Evolutionary conservation across 192 early-diverging fungal genomes (phyloP), one percentile per base, ranked within the genome.

Genomic region (Funneliformis geosporum): DNA sequence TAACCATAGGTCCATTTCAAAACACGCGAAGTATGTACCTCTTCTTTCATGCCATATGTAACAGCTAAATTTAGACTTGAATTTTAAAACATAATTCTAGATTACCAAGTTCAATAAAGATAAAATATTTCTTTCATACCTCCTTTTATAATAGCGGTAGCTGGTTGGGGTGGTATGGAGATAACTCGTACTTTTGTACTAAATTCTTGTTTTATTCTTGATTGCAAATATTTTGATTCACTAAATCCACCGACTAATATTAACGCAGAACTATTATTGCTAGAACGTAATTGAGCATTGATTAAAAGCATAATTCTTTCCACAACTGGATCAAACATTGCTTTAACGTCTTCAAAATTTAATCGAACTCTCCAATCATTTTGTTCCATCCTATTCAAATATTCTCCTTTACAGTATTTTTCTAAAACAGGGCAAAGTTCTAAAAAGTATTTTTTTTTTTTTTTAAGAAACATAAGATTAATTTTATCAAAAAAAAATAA

Each of bases 221-320:
- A 83, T 76, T 86, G 86, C 10, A 89, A 78, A 50, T 89, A 89
- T 68, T 85, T 88, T 43, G 87, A 89, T 1, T 85, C 85, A 10
- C 87, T 86, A 69, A 89, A 89, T 10, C 88, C 87, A 81, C 88
- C 87, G 27, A 89, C 88, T 43, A 89, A 76, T 65, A 89, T 85
- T 47, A 89, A 83, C 60, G 86, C 85, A 25, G 86, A 83, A 39
- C 85, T 79, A 21, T 79, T 76, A 16, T 82, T 79, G 16, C 66
- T 39, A 3, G 82, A 62, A 79, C 78, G 75, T 9, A 89, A 76
- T 69, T 89, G 88, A 69, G 85, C 82, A 39, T 89, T 86, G 67
- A 87, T 86, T 74, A 89, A 73, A 67, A 75, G 81, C 8, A 88
- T 67, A 5, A 89, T 86, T 80, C 87, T 84, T 61, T 85, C 82